Base-by-base conservation (phyloP, 1,284 basidiomycete genomes). In the Trichosporon ovoides region DNA sequence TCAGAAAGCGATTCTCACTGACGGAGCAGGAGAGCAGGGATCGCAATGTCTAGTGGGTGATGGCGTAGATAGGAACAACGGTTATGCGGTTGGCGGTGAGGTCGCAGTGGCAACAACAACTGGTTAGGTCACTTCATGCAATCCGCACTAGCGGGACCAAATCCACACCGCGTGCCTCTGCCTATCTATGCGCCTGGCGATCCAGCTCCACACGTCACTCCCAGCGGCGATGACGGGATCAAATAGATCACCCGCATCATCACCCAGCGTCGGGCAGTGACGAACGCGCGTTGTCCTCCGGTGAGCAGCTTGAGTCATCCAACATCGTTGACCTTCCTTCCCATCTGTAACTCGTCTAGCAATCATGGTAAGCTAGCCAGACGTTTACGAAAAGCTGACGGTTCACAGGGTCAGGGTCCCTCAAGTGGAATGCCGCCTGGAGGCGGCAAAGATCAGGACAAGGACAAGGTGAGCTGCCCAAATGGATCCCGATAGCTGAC, bases 321-420 rank as follows among this genome's bases (percentile, higher is more conserved):
- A 57, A 22, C 40, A 28, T 22, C 59, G 22, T 9, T 24, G 24
- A 11, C 28, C 9, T 22, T 16, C 28, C 43, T 28, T 28, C 43
- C 24, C 24, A 48, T 24, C 43, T 28, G 10, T 24, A 31, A 3
- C 33, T 48, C 34, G 14, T 19, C 14, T 11, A 18, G 16, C 24
- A 31, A 56, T 18, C 18, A 63, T 63, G 61, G 61, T 63, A 20
- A 53, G 61, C 22, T 22, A 0, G n/a, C n/a, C n/a, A 2, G 3
- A 7, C 0, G 3, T 6, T 14, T 3, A 0, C 38, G 14, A 18
- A 18, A 31, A 40, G 43, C 56, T 63, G n/a, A 60, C n/a, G 53
- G 52, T 12, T 22, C 11, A 10, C 51, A 91, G 90, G 90, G 90
- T 73, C 88, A 93, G 74, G 79, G 84, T 75, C 83, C 87, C 59